Evolutionary conservation across 495 filamentous ascomycete genomes (phyloP).

Genomic region (Penicillium parvum): DNA sequence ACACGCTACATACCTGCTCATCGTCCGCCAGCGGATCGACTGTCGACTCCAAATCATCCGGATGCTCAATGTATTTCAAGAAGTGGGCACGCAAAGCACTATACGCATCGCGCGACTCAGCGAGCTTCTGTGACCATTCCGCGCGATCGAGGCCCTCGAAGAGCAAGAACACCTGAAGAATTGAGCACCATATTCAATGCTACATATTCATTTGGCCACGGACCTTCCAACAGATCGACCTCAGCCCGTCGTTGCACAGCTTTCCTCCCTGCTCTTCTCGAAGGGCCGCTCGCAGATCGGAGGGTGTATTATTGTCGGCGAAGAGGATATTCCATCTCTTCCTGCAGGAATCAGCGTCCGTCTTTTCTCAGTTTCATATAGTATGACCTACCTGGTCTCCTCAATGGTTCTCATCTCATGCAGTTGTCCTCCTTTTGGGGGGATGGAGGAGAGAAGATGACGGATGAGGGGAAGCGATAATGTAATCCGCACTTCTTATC

Average conservation of each 20-base stretch:
- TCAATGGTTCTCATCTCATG: constrained; percentile 59
- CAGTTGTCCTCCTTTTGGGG: constrained; percentile 15
- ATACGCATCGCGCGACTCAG: constrained; percentile 70
- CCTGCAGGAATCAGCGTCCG: constrained; percentile 22
- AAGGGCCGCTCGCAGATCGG: constrained; percentile 62
- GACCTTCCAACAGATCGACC: constrained; percentile 94
- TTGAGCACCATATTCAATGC: constrained; percentile 8
- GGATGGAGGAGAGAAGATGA: constrained; percentile 9
- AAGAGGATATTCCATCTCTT: constrained; percentile 66
- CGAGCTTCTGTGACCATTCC: constrained; percentile 64
- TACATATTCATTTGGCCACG: constrained; percentile 11
- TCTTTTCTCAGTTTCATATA: background rate
- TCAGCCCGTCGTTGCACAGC: constrained; percentile 66
- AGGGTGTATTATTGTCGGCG: constrained; percentile 53
- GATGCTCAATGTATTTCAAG: constrained; percentile 73
- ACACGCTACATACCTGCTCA: constrained; percentile 56
- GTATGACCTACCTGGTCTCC: constrained; percentile 51
- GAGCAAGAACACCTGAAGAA: constrained; percentile 67
- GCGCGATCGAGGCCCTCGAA: constrained; percentile 63
- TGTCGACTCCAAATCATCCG: constrained; percentile 67
- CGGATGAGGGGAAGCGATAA: constrained; percentile 16
- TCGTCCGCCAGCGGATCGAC: constrained; percentile 86
- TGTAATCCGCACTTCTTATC: constrained; percentile 25
- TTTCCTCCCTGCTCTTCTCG: constrained; percentile 50
- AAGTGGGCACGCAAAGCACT: constrained; percentile 65